Conservation (phyloP, 352 stramenopile species). For the Globisporangium nagaii region DNA sequence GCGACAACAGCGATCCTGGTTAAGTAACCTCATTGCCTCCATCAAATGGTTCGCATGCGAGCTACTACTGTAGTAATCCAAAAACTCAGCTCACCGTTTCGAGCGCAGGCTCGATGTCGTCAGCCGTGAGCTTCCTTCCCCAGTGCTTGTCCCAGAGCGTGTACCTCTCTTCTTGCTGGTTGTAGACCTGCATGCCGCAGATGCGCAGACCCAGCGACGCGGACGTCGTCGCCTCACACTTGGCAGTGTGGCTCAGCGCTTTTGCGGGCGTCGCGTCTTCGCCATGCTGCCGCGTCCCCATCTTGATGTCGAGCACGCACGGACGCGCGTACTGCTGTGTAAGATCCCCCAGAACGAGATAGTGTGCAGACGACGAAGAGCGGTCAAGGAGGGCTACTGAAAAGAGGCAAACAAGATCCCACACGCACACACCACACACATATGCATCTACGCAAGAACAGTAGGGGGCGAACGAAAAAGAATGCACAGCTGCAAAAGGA, state of each 20-base stretch:
- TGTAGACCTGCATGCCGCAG: constrained; percentile 82
- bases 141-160: constrained; percentile 78
- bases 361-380: constrained; percentile 19
- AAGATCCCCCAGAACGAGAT: constrained; percentile 67
- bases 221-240: constrained; percentile 73
- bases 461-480: too few relatives aligned
- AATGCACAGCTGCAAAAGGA: constrained; percentile 5
- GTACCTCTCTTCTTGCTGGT: constrained; percentile 48
- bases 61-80: too few relatives aligned
- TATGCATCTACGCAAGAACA: neutral
- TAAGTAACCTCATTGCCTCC: too few relatives aligned
- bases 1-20: neutral
- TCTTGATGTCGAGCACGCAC: constrained; percentile 80
- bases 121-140: constrained; percentile 45
- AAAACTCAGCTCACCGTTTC: constrained; percentile 33
- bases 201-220: constrained; percentile 57
- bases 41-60: too few relatives aligned
- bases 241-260: constrained; percentile 58
- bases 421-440: too few relatives aligned
- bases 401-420: too few relatives aligned
- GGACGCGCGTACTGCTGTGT: constrained; percentile 54
- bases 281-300: constrained; percentile 74
- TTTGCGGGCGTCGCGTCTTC: constrained; percentile 64
- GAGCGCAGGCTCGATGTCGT: constrained; percentile 59
- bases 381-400: too few relatives aligned